These are phyloP conservation scores for Aspergillus neoniger DNA, from an alignment of 2,329 filamentous ascomycete species.

Conservation along the genomic window DNA sequence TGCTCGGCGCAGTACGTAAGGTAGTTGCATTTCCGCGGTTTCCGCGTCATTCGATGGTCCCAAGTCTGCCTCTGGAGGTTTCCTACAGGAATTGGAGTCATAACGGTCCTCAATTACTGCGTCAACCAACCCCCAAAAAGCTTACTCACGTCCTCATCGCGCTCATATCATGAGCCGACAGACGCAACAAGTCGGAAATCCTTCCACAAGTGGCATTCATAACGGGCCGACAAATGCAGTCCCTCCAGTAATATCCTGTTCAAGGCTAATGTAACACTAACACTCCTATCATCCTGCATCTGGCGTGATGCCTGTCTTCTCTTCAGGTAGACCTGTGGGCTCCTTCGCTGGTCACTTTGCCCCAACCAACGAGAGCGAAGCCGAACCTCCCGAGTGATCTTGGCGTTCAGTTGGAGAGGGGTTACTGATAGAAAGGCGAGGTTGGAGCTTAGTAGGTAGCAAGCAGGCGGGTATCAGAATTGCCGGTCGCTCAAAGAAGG, in stretches of 20 bases:
- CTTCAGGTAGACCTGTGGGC: not conserved
- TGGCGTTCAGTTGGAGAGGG: not conserved
- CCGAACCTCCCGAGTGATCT: not conserved
- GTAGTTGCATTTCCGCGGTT: not conserved
- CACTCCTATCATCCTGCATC: not conserved
- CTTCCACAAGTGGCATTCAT: no score
- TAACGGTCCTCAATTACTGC: no score
- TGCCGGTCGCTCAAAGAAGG: not conserved
- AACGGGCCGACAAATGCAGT: no score
- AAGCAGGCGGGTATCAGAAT: not conserved
- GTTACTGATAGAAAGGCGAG: not conserved
- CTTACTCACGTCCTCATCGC: no score
- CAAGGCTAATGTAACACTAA: no score
- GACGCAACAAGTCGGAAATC: no score
- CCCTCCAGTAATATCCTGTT: no score
- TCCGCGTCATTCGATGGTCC: not conserved
- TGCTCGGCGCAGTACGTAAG: not conserved
- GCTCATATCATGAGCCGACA: no score
- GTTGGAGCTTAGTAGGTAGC: not conserved
- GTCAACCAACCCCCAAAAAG: no score
- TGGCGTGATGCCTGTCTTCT: not conserved
- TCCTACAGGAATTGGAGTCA: no score
- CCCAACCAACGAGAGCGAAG: not conserved
- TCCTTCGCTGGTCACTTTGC: not conserved
- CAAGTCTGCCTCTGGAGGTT: no score